Percentiles rank a stretch among this genome's conserved stretches.
These are phyloP conservation scores for Diplodia scrobiculata DNA, from an alignment of 2,329 filamentous ascomycete genomes.

Conservation along the genomic window DNA sequence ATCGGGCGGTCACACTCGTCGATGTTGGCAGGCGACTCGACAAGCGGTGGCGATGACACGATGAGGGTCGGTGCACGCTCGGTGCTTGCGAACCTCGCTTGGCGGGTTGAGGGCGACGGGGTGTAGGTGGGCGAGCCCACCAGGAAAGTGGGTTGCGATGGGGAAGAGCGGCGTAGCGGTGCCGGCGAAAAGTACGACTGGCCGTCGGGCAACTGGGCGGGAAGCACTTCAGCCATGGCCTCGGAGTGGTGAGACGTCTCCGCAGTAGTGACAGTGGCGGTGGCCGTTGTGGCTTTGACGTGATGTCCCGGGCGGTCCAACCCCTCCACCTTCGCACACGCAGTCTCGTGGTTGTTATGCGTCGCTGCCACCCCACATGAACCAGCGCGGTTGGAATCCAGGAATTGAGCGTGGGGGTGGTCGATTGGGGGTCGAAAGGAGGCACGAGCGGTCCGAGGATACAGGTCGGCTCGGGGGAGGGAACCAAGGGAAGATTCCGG, in stretches of 20 bases:
- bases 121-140: conserved; percentile 37
- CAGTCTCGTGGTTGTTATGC: conserved; percentile 26
- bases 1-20: conserved; percentile 53
- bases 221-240: conserved; percentile 51
- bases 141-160: conserved; percentile 50
- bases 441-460: conserved; percentile 6
- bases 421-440: neutral
- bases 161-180: conserved; percentile 46
- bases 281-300: conserved; percentile 16
- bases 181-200: conserved; percentile 47
- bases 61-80: conserved; percentile 30
- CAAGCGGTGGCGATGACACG: conserved; percentile 9
- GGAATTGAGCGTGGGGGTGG: conserved; percentile 2
- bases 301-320: conserved; percentile 2
- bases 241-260: conserved; percentile 8
- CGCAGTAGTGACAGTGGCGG: conserved; percentile 15
- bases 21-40: conserved; percentile 33
- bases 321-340: conserved; percentile 17
- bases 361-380: conserved; percentile 21
- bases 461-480: conserved; percentile 17
- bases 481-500: conserved; percentile 25
- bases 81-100: conserved; percentile 42
- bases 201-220: conserved; percentile 47
- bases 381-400: conserved; percentile 1
- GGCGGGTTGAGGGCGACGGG: conserved; percentile 36